A percentile compares a stretch with the other conserved stretches of the same genome.
phyloP scores from a whole-genome alignment of 768 basidiomycete species.

The Arthromyces matolae region DNA sequence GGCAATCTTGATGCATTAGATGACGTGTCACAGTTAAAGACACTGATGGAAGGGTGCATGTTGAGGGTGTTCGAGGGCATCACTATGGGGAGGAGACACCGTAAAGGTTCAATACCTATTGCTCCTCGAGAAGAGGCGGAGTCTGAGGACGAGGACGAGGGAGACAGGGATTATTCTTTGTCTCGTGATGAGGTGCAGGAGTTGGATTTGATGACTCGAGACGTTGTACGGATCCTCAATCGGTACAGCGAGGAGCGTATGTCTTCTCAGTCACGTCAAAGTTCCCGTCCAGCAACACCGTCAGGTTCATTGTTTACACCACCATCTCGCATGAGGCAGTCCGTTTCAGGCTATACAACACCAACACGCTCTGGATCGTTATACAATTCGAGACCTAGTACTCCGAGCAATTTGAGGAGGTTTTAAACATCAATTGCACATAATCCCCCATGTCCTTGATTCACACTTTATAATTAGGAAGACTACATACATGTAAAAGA shows the following conservation, averaged over 20 bases:
- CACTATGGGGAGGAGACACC: slow-evolving; percentile 38
- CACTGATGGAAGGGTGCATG: slow-evolving; percentile 77
- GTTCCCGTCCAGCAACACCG: slow-evolving; percentile 67
- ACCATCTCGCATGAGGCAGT: slow-evolving; percentile 31
- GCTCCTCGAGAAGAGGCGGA: slow-evolving; percentile 52
- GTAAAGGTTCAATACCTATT: slow-evolving; percentile 27
- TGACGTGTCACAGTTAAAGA: slow-evolving; percentile 78
- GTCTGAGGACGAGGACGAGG: slow-evolving; percentile 54
- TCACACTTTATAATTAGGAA: too few relatives aligned
- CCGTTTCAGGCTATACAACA: slow-evolving; percentile 58
- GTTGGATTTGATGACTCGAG: slow-evolving; percentile 68
- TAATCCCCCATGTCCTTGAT: too few relatives aligned
- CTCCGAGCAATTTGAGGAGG: slow-evolving; percentile 54
- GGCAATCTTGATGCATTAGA: slow-evolving; percentile 74
- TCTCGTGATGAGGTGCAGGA: slow-evolving; percentile 69
- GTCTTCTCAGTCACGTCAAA: slow-evolving; percentile 51
- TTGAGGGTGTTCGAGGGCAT: slow-evolving; percentile 90
- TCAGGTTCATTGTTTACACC: slow-evolving; percentile 46
- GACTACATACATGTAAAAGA: too few relatives aligned
- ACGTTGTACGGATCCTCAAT: slow-evolving; percentile 71
- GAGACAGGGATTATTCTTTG: slow-evolving; percentile 50
- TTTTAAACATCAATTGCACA: slow-evolving; percentile 21
- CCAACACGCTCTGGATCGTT: slow-evolving; percentile 42
- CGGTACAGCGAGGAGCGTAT: slow-evolving; percentile 65
- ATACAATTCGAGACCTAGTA: slow-evolving; percentile 57